Evolutionary conservation across 2,329 filamentous ascomycete genomes (phyloP).

Genomic region (Claviceps arundinis): DNA sequence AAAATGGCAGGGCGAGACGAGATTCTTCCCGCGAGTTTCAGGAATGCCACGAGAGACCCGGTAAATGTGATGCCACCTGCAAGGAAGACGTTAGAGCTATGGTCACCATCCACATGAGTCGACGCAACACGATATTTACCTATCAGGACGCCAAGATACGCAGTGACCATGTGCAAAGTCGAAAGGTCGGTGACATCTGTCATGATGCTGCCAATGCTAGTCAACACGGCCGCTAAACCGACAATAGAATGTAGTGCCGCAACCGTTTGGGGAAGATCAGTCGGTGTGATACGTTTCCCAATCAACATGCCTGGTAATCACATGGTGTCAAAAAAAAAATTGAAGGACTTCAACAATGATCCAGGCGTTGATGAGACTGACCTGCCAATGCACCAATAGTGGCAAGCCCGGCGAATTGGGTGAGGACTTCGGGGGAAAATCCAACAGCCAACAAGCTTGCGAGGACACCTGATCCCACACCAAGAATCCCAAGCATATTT

Average conservation of each 20-base stretch:
- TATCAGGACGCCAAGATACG: constrained; percentile 76
- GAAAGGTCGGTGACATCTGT: constrained; percentile 56
- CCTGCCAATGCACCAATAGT: constrained; percentile 54
- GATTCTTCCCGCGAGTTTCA: constrained; percentile 76
- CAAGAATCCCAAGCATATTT: constrained; percentile 76
- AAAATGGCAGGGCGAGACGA: constrained; percentile 62
- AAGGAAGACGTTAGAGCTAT: not conserved
- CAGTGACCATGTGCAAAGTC: constrained; percentile 71
- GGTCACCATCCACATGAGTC: not conserved
- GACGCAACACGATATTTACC: constrained; percentile 24
- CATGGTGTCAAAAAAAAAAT: constrained; percentile 3
- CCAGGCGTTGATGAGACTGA: constrained; percentile 11
- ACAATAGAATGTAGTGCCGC: constrained; percentile 84
- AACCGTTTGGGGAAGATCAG: constrained; percentile 78
- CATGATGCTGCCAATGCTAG: constrained; percentile 78
- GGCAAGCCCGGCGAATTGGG: constrained; percentile 68
- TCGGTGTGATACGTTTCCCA: constrained; percentile 76
- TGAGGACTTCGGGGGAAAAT: constrained; percentile 63
- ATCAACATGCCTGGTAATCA: constrained; percentile 50
- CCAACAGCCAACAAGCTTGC: constrained; percentile 72
- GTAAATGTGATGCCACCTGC: constrained; percentile 73
- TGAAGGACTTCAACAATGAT: not conserved
- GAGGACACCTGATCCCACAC: constrained; percentile 70
- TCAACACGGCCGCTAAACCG: constrained; percentile 75
- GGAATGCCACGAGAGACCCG: constrained; percentile 76